phyloP scores from a whole-genome alignment of 768 basidiomycete genomes.

The Mycena leptocephala region DNA sequence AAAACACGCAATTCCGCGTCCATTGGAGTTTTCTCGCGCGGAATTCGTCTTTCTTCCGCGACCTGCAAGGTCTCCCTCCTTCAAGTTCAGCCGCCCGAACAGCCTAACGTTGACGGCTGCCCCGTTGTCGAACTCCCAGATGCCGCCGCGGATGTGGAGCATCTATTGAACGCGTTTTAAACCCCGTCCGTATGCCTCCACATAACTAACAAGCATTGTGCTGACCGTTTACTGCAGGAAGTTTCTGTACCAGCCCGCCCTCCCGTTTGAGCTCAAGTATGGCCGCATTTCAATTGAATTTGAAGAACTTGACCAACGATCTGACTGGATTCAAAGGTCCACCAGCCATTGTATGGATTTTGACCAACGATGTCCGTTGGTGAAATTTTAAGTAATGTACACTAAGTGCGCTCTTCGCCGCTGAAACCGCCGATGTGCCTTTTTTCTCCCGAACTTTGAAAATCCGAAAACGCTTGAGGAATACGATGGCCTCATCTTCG shows the following conservation, averaged over 20 bases:
- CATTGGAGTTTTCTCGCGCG: slow-evolving; percentile 10
- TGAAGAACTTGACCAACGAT: too few species aligned
- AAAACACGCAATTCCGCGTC: slow-evolving; percentile 20
- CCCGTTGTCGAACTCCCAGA: slow-evolving; percentile 12
- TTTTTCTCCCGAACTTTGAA: too few species aligned
- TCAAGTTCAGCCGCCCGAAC: slow-evolving; percentile 16
- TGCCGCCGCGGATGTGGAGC: not conserved
- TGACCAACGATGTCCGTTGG: too few species aligned
- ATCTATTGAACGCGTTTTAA: not conserved
- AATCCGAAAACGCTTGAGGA: not conserved
- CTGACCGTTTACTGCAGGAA: too few species aligned
- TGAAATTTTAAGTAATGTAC: too few species aligned
- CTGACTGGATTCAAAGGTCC: too few species aligned
- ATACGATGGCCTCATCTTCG: not conserved
- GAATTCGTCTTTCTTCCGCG: slow-evolving; percentile 6
- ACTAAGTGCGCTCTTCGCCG: too few species aligned
- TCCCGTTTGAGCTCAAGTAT: not conserved
- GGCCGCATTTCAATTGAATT: too few species aligned
- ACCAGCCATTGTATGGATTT: too few species aligned
- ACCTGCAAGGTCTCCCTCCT: slow-evolving; percentile 11
- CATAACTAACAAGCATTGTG: too few species aligned
- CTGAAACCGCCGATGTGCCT: too few species aligned
- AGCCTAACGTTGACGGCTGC: slow-evolving; percentile 9
- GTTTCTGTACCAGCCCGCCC: not conserved
- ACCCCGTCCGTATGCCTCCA: not conserved